These are phyloP conservation scores for Plectranthus barbatus DNA, from an alignment of 257 asterid genomes.

Conservation along the genomic window DNA sequence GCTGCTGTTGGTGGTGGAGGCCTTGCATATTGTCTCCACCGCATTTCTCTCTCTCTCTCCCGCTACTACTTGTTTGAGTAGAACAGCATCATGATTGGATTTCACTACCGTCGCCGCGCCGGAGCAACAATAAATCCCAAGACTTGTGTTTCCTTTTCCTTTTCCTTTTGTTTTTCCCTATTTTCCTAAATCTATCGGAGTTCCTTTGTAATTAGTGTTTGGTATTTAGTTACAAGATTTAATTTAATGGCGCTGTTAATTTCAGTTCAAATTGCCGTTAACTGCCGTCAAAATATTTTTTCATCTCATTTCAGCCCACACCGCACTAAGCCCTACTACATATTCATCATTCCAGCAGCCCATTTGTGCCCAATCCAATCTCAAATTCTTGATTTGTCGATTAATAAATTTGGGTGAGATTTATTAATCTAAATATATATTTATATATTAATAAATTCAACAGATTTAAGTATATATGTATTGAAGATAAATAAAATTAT, in stretches of 20 bases:
- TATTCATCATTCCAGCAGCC: too few relatives aligned
- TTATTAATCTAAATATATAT: too few relatives aligned
- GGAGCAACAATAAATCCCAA: conserved; percentile 15
- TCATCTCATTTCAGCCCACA: too few relatives aligned
- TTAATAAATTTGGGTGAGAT: too few relatives aligned
- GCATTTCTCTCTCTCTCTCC: conserved; percentile 29
- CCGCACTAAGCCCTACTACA: too few relatives aligned
- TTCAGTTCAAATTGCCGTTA: neutral
- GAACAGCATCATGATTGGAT: conserved; percentile 6
- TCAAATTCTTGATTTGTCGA: too few relatives aligned
- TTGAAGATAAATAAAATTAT: too few relatives aligned
- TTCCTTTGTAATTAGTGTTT: neutral
- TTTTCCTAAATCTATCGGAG: neutral
- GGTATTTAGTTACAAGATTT: too few relatives aligned
- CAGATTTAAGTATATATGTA: too few relatives aligned
- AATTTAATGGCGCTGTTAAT: too few relatives aligned
- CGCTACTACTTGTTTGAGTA: conserved; percentile 12
- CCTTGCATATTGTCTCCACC: conserved; percentile 76
- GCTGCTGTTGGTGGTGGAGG: conserved; percentile 95
- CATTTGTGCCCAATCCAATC: too few relatives aligned
- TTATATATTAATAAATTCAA: too few relatives aligned
- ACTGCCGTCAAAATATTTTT: neutral
- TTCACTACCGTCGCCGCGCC: conserved; percentile 20
- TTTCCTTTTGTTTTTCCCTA: neutral
- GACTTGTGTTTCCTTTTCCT: neutral